A percentile compares a stretch with the other conserved stretches of the same genome.
phyloP scores from a whole-genome alignment of 1,284 basidiomycete species.

The Takashimella tepidaria region DNA sequence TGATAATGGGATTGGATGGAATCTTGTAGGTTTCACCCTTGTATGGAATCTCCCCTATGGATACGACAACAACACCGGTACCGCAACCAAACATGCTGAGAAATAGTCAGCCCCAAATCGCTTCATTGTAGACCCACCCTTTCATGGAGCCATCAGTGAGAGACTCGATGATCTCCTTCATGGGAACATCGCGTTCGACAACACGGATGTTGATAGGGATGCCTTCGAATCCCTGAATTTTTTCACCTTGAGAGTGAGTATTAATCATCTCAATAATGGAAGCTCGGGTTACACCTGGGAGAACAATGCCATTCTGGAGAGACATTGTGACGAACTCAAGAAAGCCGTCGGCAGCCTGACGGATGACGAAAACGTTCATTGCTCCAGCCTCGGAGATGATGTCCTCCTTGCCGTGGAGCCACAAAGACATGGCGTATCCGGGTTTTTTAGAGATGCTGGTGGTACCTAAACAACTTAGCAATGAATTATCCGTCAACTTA shows the following conservation, averaged over 20 bases:
- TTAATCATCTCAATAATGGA: conserved; percentile 32
- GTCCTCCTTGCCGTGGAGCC: conserved; percentile 35
- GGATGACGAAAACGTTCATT: conserved; percentile 38
- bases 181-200: conserved; percentile 34
- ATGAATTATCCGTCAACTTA: background rate
- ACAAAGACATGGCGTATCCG: conserved; percentile 37
- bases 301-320: conserved; percentile 35
- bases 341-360: conserved; percentile 32
- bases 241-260: conserved; percentile 22
- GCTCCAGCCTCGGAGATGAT: conserved; percentile 38
- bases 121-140: conserved; percentile 18
- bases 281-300: conserved; percentile 34
- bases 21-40: conserved; percentile 20
- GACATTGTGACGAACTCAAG: conserved; percentile 39
- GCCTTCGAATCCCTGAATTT: conserved; percentile 19
- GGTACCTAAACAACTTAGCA: conserved; percentile 20
- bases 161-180: conserved; percentile 32
- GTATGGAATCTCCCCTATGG: conserved; percentile 31
- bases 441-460: conserved; percentile 32
- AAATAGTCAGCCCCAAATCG: background rate
- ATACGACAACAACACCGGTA: conserved; percentile 36
- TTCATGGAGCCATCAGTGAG: conserved; percentile 27
- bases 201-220: conserved; percentile 32
- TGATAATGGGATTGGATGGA: conserved; percentile 28
- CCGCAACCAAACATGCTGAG: conserved; percentile 37